phyloP scores from a whole-genome alignment of 2,329 filamentous ascomycete genomes.

The Fusarium dlaminii region DNA sequence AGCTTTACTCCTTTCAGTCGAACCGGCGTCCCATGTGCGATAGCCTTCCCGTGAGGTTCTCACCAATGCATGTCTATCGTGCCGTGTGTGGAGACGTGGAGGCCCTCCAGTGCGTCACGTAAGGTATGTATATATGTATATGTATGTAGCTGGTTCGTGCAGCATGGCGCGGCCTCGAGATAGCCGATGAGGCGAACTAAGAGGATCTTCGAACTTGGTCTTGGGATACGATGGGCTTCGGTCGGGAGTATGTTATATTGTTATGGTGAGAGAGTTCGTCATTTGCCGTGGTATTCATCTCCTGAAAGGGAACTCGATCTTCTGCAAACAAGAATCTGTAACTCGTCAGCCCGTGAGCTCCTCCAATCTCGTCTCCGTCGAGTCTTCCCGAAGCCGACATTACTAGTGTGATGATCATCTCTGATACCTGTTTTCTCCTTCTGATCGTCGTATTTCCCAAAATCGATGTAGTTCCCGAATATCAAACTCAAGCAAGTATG shows the following conservation, averaged over 20 bases:
- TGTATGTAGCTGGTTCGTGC: background rate
- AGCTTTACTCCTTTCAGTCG: background rate
- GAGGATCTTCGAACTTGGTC: background rate
- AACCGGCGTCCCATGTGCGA: background rate
- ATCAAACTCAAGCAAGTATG: background rate
- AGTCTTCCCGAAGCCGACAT: constrained; percentile 13
- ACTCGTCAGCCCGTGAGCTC: constrained; percentile 12
- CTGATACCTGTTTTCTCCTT: background rate
- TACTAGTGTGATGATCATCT: background rate
- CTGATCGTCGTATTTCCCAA: background rate
- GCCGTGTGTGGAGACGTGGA: background rate
- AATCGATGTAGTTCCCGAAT: background rate
- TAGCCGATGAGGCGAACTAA: constrained; percentile 5
- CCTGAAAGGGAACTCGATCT: background rate
- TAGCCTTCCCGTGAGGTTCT: background rate
- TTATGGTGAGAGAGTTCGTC: background rate
- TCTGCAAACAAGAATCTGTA: constrained; percentile 26
- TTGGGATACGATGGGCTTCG: background rate
- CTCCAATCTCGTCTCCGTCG: constrained; percentile 21
- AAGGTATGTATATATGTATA: background rate
- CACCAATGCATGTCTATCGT: background rate
- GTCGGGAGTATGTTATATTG: background rate
- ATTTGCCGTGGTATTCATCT: background rate
- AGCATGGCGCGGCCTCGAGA: background rate
- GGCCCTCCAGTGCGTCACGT: background rate